Conservation (phyloP, 2,329 filamentous ascomycete species). For the Ophiostoma triangulosporum region DNA sequence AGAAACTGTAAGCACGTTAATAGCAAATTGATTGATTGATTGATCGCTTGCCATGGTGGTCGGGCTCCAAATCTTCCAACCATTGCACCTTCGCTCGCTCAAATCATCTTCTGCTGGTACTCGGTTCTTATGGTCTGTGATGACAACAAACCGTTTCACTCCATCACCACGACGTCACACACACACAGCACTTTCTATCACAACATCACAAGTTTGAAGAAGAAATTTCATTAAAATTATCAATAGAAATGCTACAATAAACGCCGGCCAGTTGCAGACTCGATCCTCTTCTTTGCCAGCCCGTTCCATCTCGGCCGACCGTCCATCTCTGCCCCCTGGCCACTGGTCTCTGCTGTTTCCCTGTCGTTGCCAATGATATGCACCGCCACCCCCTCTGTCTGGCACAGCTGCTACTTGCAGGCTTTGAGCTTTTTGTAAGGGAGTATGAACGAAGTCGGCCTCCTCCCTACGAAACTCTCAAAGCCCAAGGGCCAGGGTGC, state of each 20-base stretch:
- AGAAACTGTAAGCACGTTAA: too few species aligned
- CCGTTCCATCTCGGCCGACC: not conserved
- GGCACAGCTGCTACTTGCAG: conserved; percentile 7
- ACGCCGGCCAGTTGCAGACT: too few species aligned
- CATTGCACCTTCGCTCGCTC: too few species aligned
- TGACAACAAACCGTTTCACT: too few species aligned
- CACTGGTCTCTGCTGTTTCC: not conserved
- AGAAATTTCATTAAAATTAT: conserved; percentile 12
- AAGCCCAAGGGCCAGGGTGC: conserved; percentile 9
- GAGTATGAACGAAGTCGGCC: not conserved
- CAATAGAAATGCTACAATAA: conserved; percentile 41
- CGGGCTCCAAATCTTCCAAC: too few species aligned
- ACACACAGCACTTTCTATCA: too few species aligned
- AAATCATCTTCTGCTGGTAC: too few species aligned
- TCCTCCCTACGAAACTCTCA: conserved; percentile 13
- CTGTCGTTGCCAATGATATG: not conserved
- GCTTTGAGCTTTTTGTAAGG: conserved; percentile 13
- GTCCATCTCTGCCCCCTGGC: not conserved
- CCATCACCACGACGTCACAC: too few species aligned
- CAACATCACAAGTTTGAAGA: too few species aligned
- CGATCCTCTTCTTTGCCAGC: not conserved
- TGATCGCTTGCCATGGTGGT: too few species aligned
- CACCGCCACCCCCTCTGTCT: not conserved
- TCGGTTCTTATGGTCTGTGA: too few species aligned
- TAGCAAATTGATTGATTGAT: too few species aligned